Percentiles rank a stretch among this genome's conserved stretches.
phyloP scores from a whole-genome alignment of 2,329 filamentous ascomycete species.

The Ilyonectria sp. region DNA sequence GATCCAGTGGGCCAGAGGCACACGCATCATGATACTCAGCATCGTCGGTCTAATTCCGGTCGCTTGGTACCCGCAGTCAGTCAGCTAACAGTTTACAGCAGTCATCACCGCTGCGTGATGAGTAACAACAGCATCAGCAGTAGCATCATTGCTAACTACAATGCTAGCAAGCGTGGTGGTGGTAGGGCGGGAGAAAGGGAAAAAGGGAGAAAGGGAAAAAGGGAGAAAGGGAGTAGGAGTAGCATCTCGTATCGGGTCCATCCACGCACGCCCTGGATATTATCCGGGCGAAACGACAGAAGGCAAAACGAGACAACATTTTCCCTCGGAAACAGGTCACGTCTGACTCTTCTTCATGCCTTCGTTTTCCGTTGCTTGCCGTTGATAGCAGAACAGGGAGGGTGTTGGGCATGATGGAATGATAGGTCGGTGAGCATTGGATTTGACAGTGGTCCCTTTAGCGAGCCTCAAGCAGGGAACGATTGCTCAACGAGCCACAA shows the following conservation, averaged over 20 bases:
- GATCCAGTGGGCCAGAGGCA: slow-evolving; percentile 13
- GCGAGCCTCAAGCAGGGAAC: slow-evolving; percentile 13
- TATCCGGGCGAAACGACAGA: slow-evolving; percentile 3
- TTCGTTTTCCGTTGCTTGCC: slow-evolving; percentile 44
- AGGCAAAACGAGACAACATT: background rate
- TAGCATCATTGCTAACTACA: background rate
- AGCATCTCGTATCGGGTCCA: slow-evolving; percentile 11
- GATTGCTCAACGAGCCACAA: slow-evolving; percentile 14
- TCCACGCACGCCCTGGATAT: background rate
- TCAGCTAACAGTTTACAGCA: background rate
- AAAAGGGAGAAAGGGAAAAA: too few species aligned
- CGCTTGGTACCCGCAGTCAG: background rate
- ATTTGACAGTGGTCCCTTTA: background rate
- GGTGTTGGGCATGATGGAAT: slow-evolving; percentile 15
- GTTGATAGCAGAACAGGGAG: slow-evolving; percentile 28
- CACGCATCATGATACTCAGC: slow-evolving; percentile 21
- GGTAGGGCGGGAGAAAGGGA: background rate
- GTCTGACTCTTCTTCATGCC: slow-evolving; percentile 32
- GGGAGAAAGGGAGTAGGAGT: background rate
- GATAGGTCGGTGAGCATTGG: slow-evolving; percentile 16
- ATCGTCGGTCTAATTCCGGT: slow-evolving; percentile 19
- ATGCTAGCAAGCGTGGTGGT: background rate
- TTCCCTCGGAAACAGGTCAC: background rate
- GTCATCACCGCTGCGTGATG: background rate
- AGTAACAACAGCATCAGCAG: background rate